Evolutionary conservation across 805 yeast species (phyloP), one percentile per base, ranked within the genome.

Genomic region (Starmera quercuum): DNA sequence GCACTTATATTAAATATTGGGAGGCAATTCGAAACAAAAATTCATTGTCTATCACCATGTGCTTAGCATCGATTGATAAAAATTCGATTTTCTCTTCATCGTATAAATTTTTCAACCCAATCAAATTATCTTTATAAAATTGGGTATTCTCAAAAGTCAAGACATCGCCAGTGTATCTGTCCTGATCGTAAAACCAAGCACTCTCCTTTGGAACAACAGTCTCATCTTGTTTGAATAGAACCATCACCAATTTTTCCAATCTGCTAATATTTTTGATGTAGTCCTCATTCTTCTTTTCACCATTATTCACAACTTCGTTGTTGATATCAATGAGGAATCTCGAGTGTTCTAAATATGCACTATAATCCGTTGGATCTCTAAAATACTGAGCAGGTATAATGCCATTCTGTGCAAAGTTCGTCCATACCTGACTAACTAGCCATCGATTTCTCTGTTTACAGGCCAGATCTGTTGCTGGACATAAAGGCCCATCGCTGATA

Each of bases 371-470:
- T 2, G 75, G 71, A 49, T 81, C 83, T 39, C 94, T 63, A 54
- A 76, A 83, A 49, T 81, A 84, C 47, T 83, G 92, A 0, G 94
- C 92, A 7, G 85, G 78, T 1, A 83, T 59, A 1, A 80, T 54
- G 3, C 67, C 53, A 7, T 63, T 63, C 49, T 83, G 94, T 0
- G 81, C 63, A n/a, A n/a, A n/a, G n/a, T n/a, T n/a, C 20, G 61
- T 55, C 76, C 84, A 83, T 1, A 83, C 73, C 42, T 78, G 85
- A 26, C 54, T 55, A 50, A 69, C 77, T 38, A 83, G 51, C 2
- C 78, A 24, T 20, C 53, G 59, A 48, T 83, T 82, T 35, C 75
- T 61, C 22, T 59, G 58, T 37, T 65, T 56, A 45, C 92, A 82
- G 0, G 78, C 38, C 77, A 83, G 76, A 46, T 77, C 80, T 5